Evolutionary conservation across 1,284 basidiomycete genomes (phyloP).

Genomic region (Ganoderma leucocontextum): DNA sequence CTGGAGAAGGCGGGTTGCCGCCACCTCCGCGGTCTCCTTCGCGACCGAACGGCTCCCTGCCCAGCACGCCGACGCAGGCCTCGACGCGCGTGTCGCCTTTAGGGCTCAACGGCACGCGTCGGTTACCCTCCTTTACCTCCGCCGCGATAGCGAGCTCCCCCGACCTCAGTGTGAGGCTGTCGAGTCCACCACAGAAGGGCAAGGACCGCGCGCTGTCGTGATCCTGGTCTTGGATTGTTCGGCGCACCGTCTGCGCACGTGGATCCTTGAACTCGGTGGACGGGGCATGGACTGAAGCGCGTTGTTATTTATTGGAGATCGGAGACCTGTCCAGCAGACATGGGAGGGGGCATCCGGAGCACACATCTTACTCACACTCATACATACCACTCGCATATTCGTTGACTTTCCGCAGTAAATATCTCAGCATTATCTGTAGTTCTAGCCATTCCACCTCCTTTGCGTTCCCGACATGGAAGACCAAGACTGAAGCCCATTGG

Average conservation of each 20-base stretch:
- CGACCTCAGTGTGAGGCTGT: constrained; percentile 47
- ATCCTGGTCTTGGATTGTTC: not conserved
- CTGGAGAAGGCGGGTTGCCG: constrained; percentile 52
- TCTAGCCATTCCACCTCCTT: not conserved
- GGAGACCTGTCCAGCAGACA: not conserved
- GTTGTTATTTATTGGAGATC: constrained; percentile 2
- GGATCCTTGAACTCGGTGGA: not conserved
- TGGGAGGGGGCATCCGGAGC: not conserved
- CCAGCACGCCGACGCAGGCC: constrained; percentile 55
- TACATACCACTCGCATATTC: not conserved
- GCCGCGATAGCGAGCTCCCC: constrained; percentile 61
- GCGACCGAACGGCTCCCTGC: constrained; percentile 54
- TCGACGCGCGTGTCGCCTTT: constrained; percentile 44
- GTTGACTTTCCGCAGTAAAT: constrained; percentile 6
- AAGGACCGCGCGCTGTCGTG: constrained; percentile 37
- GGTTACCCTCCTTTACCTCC: constrained; percentile 57
- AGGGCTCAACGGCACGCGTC: constrained; percentile 48
- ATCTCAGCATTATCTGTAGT: constrained; percentile 7
- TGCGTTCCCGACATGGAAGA: not conserved
- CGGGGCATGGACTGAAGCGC: not conserved
- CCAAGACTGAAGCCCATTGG: not conserved
- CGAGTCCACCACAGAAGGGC: constrained; percentile 48
- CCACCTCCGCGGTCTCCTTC: constrained; percentile 45
- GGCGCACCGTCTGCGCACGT: not conserved
- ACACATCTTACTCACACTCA: not conserved